Base-by-base conservation (phyloP, 345 rosid genomes). In the Heritiera littoralis region DNA sequence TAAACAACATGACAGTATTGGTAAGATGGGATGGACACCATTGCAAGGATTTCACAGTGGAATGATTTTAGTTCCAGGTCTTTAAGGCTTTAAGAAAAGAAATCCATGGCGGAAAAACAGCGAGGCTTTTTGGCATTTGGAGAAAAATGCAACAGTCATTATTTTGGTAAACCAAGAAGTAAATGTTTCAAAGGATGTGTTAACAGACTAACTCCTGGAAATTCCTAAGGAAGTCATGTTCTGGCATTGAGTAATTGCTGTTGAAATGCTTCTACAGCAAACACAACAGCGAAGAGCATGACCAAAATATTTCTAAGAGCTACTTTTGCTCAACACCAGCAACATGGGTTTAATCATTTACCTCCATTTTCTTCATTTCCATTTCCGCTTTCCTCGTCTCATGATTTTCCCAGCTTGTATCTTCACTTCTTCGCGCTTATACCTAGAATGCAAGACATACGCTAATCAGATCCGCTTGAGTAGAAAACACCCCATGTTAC, bases 321-420 rank as follows among this genome's bases (percentile, higher is more conserved):
- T 46, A 20, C 51, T 48, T 66, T 20, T 48, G 4, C 32, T 35
- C 23, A 80, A 41, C 9, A 17, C 58, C 10, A n/a, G 1, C 23
- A 71, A 3, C 43, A 20, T 15, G 35, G 14, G 13, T 51, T 7
- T 49, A 69, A 23, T 38, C 8, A 45, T 20, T 55, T 90, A 93
- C 99, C 97, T 95, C 98, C 85, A 87, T 89, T 84, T 92, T 95
- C 82, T 87, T 91, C 98, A 92, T 92, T 81, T 92, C 92, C 96
- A 92, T 89, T 80, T 95, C 99, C 0, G 98, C 96, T 86, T 91
- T 95, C 89, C 99, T 85, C 89, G 89, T 95, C 86, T 92, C 90
- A 41, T 89, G 97, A 88, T 93, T 93, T 83, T 95, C 98, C 99
- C 98, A 95, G 93, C 97, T 60, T 92, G 97, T 77, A 95, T 95